Evolutionary conservation across 768 basidiomycete species (phyloP), one percentile per base, ranked within the genome.

Genomic region (Panaeolus cyanescens): DNA sequence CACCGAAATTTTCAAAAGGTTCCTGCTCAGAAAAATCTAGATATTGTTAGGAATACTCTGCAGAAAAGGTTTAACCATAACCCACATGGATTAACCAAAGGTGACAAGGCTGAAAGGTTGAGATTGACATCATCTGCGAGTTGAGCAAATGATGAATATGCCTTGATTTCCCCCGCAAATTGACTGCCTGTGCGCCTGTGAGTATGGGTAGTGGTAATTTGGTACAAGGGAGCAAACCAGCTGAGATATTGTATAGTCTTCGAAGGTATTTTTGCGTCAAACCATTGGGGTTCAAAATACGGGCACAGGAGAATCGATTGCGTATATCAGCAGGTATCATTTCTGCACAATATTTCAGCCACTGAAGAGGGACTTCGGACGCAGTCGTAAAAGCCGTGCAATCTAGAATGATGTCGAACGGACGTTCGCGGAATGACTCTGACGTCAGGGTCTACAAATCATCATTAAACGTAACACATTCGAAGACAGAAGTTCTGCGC

Each of bases 341-440:
- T 69, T 93, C 91, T 12, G 87, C 83, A 61, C 90, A 88, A 58
- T 86, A 89, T 72, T 90, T 92, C 50, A 94, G 70, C 90, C 90
- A 93, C 63, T 91, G 89, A 8, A 91, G 76, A 0, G 94, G 93
- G 7, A 94, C 78, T 72, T 94, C 91, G 0, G 92, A 91, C 9
- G 83, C 81, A 2, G 88, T 80, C 3, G 86, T 81, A 70, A 95
- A 94, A 8, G 82, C 83, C 33, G 93, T 94, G 74, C 89, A 93
- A 66, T 96, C 93, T 32, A 95, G 69, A 63, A 96, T 83, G 54
- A 96, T 76, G 53, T 93, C 90, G 68, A 89, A 92, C 3, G 70
- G 61, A 30, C 81, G 81, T 45, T 80, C 74, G 39, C 73, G 75
- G 70, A 87, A 83, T 15, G 69, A 72, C 6, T 83, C 73, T 7